Evolutionary conservation across 305 asterid species (phyloP).

Genomic region (Fraxinus floribunda): DNA sequence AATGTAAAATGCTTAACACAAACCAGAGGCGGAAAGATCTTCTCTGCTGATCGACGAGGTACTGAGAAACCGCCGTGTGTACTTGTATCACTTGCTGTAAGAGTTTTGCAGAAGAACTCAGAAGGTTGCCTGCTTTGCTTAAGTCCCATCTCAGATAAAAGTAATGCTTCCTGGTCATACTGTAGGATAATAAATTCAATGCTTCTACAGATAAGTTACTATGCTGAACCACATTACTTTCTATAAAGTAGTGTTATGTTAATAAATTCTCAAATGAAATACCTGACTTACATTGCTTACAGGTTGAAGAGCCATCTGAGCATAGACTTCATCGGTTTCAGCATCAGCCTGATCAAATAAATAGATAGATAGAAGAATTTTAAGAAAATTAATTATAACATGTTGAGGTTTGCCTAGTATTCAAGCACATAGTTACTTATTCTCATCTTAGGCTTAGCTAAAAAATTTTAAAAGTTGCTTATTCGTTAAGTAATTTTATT

Average conservation of each 20-base stretch:
- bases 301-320: constrained; percentile 99
- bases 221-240: background rate
- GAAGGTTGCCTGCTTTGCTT: constrained; percentile 85
- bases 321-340: constrained; percentile 97
- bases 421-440: background rate
- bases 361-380: constrained; percentile 1
- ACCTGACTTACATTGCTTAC: constrained; percentile 67
- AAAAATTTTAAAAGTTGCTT: background rate
- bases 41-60: constrained; percentile 99
- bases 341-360: constrained; percentile 75
- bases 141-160: constrained; percentile 80
- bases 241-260: background rate
- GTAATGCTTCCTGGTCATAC: constrained; percentile 93
- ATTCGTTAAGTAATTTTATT: background rate
- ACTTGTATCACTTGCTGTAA: constrained; percentile 97
- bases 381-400: background rate
- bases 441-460: background rate
- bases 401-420: background rate
- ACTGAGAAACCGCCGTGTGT: constrained; percentile 99
- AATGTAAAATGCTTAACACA: constrained; percentile 16
- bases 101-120: constrained; percentile 94
- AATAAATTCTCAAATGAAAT: constrained; percentile 16
- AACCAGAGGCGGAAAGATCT: constrained; percentile 96
- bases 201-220: constrained; percentile 13
- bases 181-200: constrained; percentile 30